Evolutionary conservation across 164 flowering plant genomes (phyloP), one percentile per base, ranked within the genome.

Genomic region (Macadamia tetraphylla): DNA sequence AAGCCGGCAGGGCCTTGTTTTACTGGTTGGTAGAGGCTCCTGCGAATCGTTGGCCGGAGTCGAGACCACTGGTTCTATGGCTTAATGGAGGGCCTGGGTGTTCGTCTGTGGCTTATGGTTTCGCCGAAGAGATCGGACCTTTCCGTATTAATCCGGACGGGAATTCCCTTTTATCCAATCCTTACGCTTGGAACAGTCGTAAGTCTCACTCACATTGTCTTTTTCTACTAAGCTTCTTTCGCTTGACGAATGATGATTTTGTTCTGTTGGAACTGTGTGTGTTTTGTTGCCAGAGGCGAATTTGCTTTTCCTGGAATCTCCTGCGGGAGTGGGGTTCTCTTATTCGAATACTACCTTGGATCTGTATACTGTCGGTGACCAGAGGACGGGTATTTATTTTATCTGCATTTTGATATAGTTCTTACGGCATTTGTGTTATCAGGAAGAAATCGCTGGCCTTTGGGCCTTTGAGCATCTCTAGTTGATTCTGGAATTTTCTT

Each of bases 61-160:
- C 91, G 12, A 86, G 85, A 64, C 97, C 97, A 18, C 91, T 94
- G 0, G 82, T 94, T 13, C 62, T 94, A 80, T 94, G 98, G 98
- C 91, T 94, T 56, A 94, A 87, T 79, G 98, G 98, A 29, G 98
- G 98, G 31, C 98, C 97, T 63, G 97, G 98, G 55, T 94, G 98
- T 73, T 91, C 97, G 18, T 94, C 97, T 60, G 80, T 94, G 64
- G 98, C 92, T 42, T 94, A 86, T 79, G 98, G 97, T 35, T 90
- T 96, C 18, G 80, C 91, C 32, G 98, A 91, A 77, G 98, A 94
- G 71, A 75, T 94, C 65, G 98, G 98, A 3, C 97, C 97, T 59
- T 90, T 94, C 60, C 88, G 80, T 6, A 84, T 94, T 70, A 68
- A 77, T 43, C 71, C 96, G 1, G 93, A 91, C 81, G 98, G 95